Percentiles rank a stretch among this genome's conserved stretches.
Evolutionary conservation across 371 early-diverging fungal species (phyloP).

Genomic region (Basidiobolus meristosporus): DNA sequence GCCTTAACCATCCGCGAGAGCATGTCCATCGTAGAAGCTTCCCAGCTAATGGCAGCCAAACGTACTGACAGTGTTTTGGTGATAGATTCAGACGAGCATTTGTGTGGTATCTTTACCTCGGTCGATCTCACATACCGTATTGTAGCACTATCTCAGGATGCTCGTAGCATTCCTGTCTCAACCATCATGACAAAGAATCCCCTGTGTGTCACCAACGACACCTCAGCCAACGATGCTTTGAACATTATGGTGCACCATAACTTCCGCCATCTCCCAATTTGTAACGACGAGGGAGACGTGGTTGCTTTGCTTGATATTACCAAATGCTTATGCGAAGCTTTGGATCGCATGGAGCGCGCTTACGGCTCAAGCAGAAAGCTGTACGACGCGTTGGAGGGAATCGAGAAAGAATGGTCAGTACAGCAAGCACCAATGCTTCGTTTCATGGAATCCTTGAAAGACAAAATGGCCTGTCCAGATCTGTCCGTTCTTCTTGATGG

Average conservation of each 20-base stretch:
- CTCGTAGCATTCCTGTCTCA: constrained; percentile 52
- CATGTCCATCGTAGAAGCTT: constrained; percentile 75
- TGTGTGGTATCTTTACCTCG: constrained; percentile 88
- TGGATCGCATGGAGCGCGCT: constrained; percentile 86
- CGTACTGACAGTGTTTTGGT: constrained; percentile 83
- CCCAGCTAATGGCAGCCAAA: constrained; percentile 96
- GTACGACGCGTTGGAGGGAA: constrained; percentile 81
- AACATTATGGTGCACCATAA: constrained; percentile 82
- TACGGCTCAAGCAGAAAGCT: constrained; percentile 73
- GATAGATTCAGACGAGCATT: constrained; percentile 79
- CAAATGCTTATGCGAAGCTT: constrained; percentile 82
- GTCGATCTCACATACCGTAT: constrained; percentile 71
- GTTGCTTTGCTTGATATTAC: constrained; percentile 91
- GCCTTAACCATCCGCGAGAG: constrained; percentile 81
- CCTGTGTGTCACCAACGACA: constrained; percentile 62
- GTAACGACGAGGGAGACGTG: constrained; percentile 79
- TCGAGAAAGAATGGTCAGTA: constrained; percentile 77
- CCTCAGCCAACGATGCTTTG: constrained; percentile 82
- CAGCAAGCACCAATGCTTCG: constrained; percentile 25
- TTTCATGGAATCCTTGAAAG: constrained; percentile 51
- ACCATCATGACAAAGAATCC: constrained; percentile 86
- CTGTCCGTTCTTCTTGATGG: constrained; percentile 58
- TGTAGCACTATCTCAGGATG: constrained; percentile 68
- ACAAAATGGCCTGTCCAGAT: constrained; percentile 76
- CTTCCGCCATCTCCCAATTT: constrained; percentile 91